These are phyloP conservation scores for Pogostemon cablin DNA, from an alignment of 257 asterid genomes.

Conservation along the genomic window DNA sequence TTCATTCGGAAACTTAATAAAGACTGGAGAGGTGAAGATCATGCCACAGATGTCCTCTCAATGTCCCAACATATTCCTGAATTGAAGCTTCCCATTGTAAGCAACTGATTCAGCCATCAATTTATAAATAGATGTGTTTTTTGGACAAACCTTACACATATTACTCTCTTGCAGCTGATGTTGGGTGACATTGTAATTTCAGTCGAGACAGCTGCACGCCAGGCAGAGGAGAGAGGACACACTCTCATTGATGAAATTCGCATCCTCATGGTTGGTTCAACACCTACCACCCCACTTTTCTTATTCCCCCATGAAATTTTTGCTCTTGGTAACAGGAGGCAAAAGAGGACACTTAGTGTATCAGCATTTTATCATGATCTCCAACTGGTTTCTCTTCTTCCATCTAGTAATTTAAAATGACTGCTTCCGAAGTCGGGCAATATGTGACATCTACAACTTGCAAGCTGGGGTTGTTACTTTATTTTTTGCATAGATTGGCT, in stretches of 20 bases:
- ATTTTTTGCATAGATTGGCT: background rate
- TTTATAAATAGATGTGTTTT: slow-evolving; percentile 20
- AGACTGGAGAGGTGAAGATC: slow-evolving; percentile 97
- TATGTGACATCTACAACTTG: slow-evolving; percentile 22
- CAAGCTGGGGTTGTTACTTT: slow-evolving; percentile 10
- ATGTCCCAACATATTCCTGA: slow-evolving; percentile 97
- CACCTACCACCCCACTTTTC: slow-evolving; percentile 5
- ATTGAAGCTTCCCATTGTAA: slow-evolving; percentile 82
- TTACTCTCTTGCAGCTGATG: slow-evolving; percentile 73
- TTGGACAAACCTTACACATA: slow-evolving; percentile 34
- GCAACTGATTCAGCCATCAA: slow-evolving; percentile 36
- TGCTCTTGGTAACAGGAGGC: slow-evolving; percentile 10
- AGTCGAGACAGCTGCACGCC: slow-evolving; percentile 96
- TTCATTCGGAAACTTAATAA: slow-evolving; percentile 83
- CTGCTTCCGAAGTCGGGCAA: background rate
- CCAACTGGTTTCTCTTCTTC: slow-evolving; percentile 27
- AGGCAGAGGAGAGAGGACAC: slow-evolving; percentile 95
- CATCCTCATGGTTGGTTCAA: slow-evolving; percentile 75
- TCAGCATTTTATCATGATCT: slow-evolving; percentile 21
- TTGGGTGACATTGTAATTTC: slow-evolving; percentile 93
- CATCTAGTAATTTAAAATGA: slow-evolving; percentile 8
- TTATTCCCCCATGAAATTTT: background rate
- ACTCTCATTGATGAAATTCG: slow-evolving; percentile 93
- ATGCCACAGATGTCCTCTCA: slow-evolving; percentile 93
- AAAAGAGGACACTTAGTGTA: slow-evolving; percentile 19